Evolutionary conservation across 2,329 filamentous ascomycete species (phyloP).

Genomic region (Rhinocladiella mackenziei): DNA sequence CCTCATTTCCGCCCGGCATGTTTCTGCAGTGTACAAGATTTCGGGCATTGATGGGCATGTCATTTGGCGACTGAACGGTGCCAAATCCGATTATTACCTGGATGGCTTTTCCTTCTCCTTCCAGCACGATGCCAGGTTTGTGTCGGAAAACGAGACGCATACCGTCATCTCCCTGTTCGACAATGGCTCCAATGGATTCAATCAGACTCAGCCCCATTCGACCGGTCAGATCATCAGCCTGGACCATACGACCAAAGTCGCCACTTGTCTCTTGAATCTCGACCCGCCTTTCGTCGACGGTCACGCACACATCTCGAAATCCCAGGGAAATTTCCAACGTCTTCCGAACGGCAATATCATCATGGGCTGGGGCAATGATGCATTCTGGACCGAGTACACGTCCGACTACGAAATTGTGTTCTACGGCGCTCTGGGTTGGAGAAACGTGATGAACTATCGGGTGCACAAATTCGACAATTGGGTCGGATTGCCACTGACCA

Average conservation of each 20-base stretch:
- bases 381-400: constrained; percentile 40
- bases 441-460: constrained; percentile 41
- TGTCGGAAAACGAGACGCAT: constrained; percentile 39
- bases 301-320: constrained; percentile 19
- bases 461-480: constrained; percentile 41
- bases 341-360: constrained; percentile 39
- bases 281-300: constrained; percentile 26
- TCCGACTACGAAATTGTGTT: constrained; percentile 35
- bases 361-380: constrained; percentile 43
- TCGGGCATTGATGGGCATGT: constrained; percentile 39
- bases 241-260: constrained; percentile 37
- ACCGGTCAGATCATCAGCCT: constrained; percentile 40
- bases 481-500: constrained; percentile 40
- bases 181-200: constrained; percentile 43
- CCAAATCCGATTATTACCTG: constrained; percentile 31
- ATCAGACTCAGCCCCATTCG: constrained; percentile 38
- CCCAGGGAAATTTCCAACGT: constrained; percentile 40
- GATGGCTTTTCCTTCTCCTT: constrained; percentile 41
- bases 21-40: constrained; percentile 41
- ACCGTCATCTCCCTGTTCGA: constrained; percentile 40
- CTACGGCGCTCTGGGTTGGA: constrained; percentile 37
- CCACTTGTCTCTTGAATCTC: constrained; percentile 36
- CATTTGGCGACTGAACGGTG: constrained; percentile 39
- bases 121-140: constrained; percentile 42
- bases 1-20: constrained; percentile 41